These are phyloP conservation scores for Saccharomyces hybrid DNA, from an alignment of 1,139 yeast species.

Conservation along the genomic window DNA sequence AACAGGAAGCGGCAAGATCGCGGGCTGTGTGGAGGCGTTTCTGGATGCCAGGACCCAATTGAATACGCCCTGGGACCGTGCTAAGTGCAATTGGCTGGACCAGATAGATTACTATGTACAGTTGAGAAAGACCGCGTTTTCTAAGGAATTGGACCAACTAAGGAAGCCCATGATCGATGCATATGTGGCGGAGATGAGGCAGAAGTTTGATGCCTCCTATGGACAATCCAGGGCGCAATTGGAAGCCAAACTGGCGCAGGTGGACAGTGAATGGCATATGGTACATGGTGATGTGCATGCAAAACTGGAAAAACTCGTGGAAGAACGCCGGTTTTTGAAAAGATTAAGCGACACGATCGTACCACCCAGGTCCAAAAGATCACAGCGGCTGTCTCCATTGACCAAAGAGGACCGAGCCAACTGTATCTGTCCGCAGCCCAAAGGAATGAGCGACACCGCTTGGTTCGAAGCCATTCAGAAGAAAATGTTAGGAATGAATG, in stretches of 20 bases:
- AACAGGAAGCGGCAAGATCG: neutral
- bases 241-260: conserved; percentile 6
- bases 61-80: neutral
- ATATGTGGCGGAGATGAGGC: conserved; percentile 4
- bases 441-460: neutral
- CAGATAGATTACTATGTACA: neutral
- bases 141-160: neutral
- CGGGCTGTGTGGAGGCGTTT: neutral
- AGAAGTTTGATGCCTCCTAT: conserved; percentile 3
- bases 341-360: neutral
- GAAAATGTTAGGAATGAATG: neutral
- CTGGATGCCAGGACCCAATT: neutral
- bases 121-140: neutral
- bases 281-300: neutral
- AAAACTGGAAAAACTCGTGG: neutral
- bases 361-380: neutral
- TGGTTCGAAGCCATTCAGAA: neutral
- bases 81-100: neutral
- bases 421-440: neutral
- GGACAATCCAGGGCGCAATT: conserved; percentile 14
- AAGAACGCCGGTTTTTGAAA: neutral
- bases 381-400: neutral
- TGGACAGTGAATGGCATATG: neutral
- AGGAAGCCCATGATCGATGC: conserved; percentile 18
- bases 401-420: neutral